A percentile compares a stretch with the other conserved stretches of the same genome.
phyloP scores from a whole-genome alignment of 805 yeast species.

The Yamadazyma endophytica region DNA sequence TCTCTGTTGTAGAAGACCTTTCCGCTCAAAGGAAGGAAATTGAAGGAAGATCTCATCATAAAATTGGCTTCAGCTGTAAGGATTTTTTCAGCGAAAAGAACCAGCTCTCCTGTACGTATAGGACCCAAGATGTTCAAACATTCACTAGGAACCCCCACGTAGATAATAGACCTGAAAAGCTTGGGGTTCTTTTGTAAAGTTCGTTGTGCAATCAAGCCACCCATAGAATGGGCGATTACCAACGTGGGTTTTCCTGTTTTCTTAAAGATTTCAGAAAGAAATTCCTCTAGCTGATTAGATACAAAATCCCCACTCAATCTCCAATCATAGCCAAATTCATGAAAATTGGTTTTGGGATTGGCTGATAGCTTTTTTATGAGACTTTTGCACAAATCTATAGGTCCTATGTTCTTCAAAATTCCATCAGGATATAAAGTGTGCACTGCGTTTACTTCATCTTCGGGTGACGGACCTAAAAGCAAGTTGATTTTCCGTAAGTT shows the following conservation, averaged over 20 bases:
- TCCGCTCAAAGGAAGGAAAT: conserved; percentile 74
- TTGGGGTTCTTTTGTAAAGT: conserved; percentile 66
- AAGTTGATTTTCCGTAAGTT: conserved; percentile 67
- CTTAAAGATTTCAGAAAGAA: conserved; percentile 42
- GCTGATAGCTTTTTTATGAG: conserved; percentile 49
- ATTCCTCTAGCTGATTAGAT: conserved; percentile 48
- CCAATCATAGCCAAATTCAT: conserved; percentile 94
- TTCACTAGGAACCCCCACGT: conserved; percentile 80
- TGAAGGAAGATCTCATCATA: conserved; percentile 81
- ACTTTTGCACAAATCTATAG: conserved; percentile 70
- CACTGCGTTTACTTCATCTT: conserved; percentile 60
- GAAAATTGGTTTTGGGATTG: conserved; percentile 58
- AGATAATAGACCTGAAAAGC: conserved; percentile 68
- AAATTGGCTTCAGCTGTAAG: conserved; percentile 80
- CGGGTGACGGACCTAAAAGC: conserved; percentile 64
- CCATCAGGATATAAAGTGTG: conserved; percentile 66
- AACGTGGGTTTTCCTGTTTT: conserved; percentile 55
- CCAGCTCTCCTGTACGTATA: conserved; percentile 73
- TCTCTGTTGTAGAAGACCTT: conserved; percentile 62
- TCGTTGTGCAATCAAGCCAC: conserved; percentile 81
- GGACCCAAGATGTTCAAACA: conserved; percentile 89
- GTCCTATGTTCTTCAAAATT: conserved; percentile 77
- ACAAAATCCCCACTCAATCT: conserved; percentile 62
- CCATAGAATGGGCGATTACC: conserved; percentile 91
- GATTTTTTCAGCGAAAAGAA: conserved; percentile 67